These are phyloP conservation scores for Microbotryomycetes sp. DNA, from an alignment of 1,284 basidiomycete species.

Conservation along the genomic window DNA sequence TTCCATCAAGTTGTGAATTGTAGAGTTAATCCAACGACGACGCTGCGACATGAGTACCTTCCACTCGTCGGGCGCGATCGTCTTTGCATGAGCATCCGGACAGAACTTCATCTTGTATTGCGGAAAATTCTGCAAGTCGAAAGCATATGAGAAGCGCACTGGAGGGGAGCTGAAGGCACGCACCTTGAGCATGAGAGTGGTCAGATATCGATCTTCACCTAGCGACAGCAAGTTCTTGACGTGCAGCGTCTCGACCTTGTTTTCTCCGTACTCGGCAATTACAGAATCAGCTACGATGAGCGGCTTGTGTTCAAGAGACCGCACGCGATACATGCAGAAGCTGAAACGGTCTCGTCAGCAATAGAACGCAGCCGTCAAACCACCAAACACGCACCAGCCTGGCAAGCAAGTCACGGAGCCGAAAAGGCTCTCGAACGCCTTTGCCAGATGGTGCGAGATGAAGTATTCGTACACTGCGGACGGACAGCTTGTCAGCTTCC, in stretches of 20 bases:
- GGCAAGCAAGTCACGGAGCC: constrained; percentile 97
- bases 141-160: constrained; percentile 1
- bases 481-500: not conserved
- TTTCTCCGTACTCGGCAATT: constrained; percentile 89
- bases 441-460: constrained; percentile 94
- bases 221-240: constrained; percentile 95
- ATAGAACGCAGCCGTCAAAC: not conserved
- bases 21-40: constrained; percentile 99
- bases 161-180: constrained; percentile 30
- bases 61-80: constrained; percentile 85
- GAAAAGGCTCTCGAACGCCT: constrained; percentile 94
- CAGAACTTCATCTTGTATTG: constrained; percentile 89
- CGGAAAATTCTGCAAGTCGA: constrained; percentile 58
- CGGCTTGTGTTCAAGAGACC: constrained; percentile 71
- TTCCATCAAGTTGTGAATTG: constrained; percentile 92
- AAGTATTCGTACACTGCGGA: constrained; percentile 89
- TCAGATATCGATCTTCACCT: constrained; percentile 97
- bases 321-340: constrained; percentile 89
- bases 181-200: constrained; percentile 79
- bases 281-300: constrained; percentile 64
- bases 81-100: constrained; percentile 74
- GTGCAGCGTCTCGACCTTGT: constrained; percentile 91
- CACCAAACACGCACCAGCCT: constrained; percentile 43
- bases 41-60: constrained; percentile 91
- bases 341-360: no score